Conservation (phyloP, 345 rosid species). For the Populus alba region DNA sequence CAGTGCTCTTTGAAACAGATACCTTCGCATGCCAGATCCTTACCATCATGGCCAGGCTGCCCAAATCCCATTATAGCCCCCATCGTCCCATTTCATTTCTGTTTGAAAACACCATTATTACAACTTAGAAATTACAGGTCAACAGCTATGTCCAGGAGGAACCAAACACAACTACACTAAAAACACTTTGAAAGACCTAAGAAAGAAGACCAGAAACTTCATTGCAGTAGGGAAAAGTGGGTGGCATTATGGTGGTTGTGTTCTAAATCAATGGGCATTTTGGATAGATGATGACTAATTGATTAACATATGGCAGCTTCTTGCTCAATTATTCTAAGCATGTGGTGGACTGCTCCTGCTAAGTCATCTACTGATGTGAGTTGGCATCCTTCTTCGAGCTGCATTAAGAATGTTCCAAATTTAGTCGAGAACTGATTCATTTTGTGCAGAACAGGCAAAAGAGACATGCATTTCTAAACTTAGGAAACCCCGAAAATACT, state of each 20-base stretch:
- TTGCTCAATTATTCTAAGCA: constrained; percentile 70
- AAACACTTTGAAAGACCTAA: background rate
- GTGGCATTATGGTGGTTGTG: constrained; percentile 20
- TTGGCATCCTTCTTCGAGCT: constrained; percentile 93
- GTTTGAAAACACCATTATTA: too few relatives aligned
- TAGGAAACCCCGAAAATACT: background rate
- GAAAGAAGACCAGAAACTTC: background rate
- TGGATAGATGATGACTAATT: constrained; percentile 6
- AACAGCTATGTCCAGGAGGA: too few relatives aligned
- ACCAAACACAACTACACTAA: background rate
- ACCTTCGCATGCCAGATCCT: background rate
- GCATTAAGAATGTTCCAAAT: constrained; percentile 20
- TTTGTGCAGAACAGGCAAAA: constrained; percentile 6
- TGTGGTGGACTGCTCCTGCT: constrained; percentile 78
- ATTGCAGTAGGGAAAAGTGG: background rate
- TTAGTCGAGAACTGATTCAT: constrained; percentile 14
- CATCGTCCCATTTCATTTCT: too few relatives aligned
- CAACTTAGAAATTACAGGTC: too few relatives aligned
- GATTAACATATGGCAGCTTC: constrained; percentile 32
- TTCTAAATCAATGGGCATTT: constrained; percentile 16
- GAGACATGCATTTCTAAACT: background rate
- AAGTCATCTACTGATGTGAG: constrained; percentile 81
- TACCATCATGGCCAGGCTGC: too few relatives aligned
- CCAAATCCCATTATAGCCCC: too few relatives aligned
- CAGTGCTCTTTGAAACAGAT: background rate